Conservation (phyloP, 1,139 yeast genomes). For the Lizanozyma gosingica region DNA sequence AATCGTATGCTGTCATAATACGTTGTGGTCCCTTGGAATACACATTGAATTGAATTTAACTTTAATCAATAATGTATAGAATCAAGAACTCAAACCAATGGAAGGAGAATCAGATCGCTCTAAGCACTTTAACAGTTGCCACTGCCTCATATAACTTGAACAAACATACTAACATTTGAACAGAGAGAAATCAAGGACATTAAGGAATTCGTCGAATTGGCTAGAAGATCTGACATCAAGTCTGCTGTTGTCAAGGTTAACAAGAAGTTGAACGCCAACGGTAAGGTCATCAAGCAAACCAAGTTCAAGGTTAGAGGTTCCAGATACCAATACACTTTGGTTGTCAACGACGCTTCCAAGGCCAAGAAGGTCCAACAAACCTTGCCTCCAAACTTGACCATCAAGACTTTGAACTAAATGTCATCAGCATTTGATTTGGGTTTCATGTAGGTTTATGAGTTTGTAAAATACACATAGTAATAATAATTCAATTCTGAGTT, state of each 20-base stretch:
- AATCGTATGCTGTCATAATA: too few species aligned
- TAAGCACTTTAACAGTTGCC: too few species aligned
- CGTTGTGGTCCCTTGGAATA: too few species aligned
- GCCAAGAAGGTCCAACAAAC: conserved; percentile 98
- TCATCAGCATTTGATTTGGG: background rate
- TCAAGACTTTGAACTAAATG: background rate
- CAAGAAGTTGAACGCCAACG: conserved; percentile 79
- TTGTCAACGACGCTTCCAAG: conserved; percentile 92
- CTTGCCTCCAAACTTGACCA: conserved; percentile 78
- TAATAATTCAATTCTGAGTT: background rate
- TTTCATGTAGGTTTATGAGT: background rate
- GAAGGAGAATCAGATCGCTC: too few species aligned
- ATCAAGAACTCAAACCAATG: too few species aligned
- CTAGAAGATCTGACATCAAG: conserved; percentile 95
- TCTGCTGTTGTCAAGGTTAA: conserved; percentile 86
- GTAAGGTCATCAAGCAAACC: conserved; percentile 85
- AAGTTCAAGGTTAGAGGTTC: conserved; percentile 99
- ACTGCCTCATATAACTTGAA: too few species aligned
- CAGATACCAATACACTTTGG: conserved; percentile 89
- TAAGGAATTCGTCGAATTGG: conserved; percentile 95
- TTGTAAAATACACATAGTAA: background rate
- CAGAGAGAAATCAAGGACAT: conserved; percentile 84
- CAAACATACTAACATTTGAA: conserved; percentile 15
- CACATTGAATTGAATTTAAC: too few species aligned
- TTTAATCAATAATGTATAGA: too few species aligned